A percentile compares a stretch with the other conserved stretches of the same genome.
Evolutionary conservation across 352 stramenopile species (phyloP).

Genomic region (Globisporangium heterothallicum): DNA sequence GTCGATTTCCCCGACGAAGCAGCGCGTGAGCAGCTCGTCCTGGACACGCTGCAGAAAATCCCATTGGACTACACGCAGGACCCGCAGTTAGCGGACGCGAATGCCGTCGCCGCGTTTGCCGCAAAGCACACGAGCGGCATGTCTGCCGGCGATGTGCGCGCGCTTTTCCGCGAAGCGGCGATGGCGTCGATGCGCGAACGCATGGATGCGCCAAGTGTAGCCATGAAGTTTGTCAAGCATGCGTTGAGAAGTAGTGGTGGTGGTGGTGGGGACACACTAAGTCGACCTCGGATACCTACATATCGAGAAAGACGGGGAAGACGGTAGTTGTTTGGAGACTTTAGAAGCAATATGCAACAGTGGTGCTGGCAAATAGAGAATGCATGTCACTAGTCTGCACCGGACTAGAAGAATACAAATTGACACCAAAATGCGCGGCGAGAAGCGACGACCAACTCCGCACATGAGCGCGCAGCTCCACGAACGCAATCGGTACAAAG

Average conservation of each 20-base stretch:
- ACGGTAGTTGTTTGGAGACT: background rate
- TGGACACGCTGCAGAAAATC: constrained; percentile 37
- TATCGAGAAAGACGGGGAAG: background rate
- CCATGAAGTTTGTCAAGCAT: constrained; percentile 29
- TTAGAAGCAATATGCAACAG: background rate
- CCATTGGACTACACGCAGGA: constrained; percentile 46
- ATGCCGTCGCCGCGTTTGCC: constrained; percentile 39
- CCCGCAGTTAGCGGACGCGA: constrained; percentile 16
- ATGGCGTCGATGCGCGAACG: constrained; percentile 65
- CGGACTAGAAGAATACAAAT: background rate
- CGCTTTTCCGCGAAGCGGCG: constrained; percentile 68
- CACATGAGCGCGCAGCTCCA: constrained; percentile 59
- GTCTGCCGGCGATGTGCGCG: constrained; percentile 49
- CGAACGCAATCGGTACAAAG: constrained; percentile 71
- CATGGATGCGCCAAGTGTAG: constrained; percentile 31
- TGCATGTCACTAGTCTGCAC: background rate
- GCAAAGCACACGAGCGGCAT: constrained; percentile 41
- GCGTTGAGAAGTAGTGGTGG: constrained; percentile 8
- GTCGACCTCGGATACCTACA: background rate
- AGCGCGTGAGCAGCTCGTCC: constrained; percentile 39
- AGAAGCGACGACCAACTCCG: constrained; percentile 50
- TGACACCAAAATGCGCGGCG: constrained; percentile 24
- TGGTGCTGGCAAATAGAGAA: background rate
- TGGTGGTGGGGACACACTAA: background rate
- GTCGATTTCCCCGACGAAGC: constrained; percentile 55